Conservation (phyloP, 768 basidiomycete species). For the Hericium erinaceus region DNA sequence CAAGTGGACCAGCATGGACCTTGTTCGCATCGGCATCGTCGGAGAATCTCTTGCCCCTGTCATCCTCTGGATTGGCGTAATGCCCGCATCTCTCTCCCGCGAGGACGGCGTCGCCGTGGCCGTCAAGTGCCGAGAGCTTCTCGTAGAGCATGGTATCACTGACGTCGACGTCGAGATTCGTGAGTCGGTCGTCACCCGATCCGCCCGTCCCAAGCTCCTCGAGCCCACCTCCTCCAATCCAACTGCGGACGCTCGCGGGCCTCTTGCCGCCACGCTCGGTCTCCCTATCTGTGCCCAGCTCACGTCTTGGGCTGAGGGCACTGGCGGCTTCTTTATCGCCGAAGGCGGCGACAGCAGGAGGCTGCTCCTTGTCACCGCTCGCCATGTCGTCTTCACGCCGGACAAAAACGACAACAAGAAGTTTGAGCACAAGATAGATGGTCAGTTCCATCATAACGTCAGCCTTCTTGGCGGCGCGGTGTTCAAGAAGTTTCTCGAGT, state of each 20-base stretch:
- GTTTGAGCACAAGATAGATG: background rate
- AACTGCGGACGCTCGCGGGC: constrained; percentile 20
- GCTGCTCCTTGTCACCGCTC: constrained; percentile 1
- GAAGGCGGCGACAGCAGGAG: constrained; percentile 16
- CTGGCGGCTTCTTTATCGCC: constrained; percentile 22
- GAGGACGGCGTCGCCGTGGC: constrained; percentile 21
- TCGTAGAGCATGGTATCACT: constrained; percentile 19
- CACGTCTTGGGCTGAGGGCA: constrained; percentile 27
- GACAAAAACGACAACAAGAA: background rate
- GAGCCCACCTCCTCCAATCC: constrained; percentile 13
- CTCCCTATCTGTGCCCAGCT: constrained; percentile 25
- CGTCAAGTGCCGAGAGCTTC: constrained; percentile 18
- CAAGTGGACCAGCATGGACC: constrained; percentile 13
- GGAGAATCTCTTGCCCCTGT: constrained; percentile 13
- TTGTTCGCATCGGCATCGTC: constrained; percentile 11
- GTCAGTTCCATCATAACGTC: background rate
- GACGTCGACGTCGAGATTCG: constrained; percentile 21
- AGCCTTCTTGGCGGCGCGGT: background rate
- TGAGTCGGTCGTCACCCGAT: constrained; percentile 18
- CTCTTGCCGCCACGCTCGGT: constrained; percentile 29
- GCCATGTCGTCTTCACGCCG: background rate
- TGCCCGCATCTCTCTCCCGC: constrained; percentile 19
- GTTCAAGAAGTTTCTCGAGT: constrained; percentile 21
- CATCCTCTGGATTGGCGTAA: constrained; percentile 26
- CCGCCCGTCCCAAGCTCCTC: constrained; percentile 22